phyloP scores from a whole-genome alignment of 2,329 filamentous ascomycete genomes.

The Neocatenulostroma microsporum region DNA sequence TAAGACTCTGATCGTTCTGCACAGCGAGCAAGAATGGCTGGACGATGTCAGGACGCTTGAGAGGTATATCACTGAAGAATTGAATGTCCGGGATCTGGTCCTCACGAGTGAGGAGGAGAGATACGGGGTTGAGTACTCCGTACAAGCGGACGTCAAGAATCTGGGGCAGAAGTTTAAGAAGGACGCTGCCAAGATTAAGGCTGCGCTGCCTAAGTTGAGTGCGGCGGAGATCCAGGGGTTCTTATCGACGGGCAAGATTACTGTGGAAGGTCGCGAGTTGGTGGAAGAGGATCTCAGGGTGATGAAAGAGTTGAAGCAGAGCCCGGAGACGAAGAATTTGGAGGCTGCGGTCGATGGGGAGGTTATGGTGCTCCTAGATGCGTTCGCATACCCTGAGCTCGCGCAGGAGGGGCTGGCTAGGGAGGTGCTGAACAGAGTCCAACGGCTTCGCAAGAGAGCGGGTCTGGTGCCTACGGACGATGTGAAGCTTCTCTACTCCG shows the following conservation, averaged over 20 bases:
- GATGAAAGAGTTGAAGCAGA: conserved; percentile 67
- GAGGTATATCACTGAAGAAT: conserved; percentile 81
- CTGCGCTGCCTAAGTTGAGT: conserved; percentile 70
- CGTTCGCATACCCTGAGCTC: conserved; percentile 72
- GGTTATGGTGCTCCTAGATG: conserved; percentile 84
- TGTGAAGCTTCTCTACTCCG: conserved; percentile 85
- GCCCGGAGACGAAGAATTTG: conserved; percentile 61
- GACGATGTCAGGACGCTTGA: conserved; percentile 80
- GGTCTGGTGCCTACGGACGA: conserved; percentile 87
- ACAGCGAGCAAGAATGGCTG: conserved; percentile 72
- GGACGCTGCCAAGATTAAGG: conserved; percentile 84
- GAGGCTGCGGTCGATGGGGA: conserved; percentile 86
- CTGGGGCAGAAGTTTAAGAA: conserved; percentile 97
- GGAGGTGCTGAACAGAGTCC: conserved; percentile 88
- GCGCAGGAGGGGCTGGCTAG: conserved; percentile 81
- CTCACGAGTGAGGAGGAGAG: conserved; percentile 79
- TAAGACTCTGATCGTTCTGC: conserved; percentile 82
- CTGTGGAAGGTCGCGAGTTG: conserved; percentile 78
- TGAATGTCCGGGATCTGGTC: conserved; percentile 80
- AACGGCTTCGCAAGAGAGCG: conserved; percentile 88
- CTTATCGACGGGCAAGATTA: conserved; percentile 62
- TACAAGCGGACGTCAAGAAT: conserved; percentile 84
- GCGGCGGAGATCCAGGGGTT: conserved; percentile 77
- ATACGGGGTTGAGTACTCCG: conserved; percentile 88
- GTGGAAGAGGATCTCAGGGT: conserved; percentile 76